phyloP scores from a whole-genome alignment of 1,284 basidiomycete genomes.

The Spongiforma sp. region DNA sequence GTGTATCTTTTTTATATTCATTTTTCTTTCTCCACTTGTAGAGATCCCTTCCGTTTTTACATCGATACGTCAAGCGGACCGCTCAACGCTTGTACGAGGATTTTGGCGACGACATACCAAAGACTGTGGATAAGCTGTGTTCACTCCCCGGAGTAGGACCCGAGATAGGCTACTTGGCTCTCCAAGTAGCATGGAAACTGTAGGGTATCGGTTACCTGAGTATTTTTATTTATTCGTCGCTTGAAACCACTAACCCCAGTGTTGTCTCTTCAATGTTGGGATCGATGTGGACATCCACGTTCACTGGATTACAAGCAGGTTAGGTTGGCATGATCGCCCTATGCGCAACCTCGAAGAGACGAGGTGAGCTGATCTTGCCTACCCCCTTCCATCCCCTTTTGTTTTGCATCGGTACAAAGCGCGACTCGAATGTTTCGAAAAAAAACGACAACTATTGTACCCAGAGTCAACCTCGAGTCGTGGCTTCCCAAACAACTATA shows the following conservation, averaged over 20 bases:
- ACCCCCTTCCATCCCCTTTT: not conserved
- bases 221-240: too few relatives aligned
- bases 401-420: too few relatives aligned
- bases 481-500: constrained; percentile 88
- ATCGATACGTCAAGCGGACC: constrained; percentile 76
- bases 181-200: constrained; percentile 89
- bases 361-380: constrained; percentile 47
- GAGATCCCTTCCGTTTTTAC: not conserved
- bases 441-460: not conserved
- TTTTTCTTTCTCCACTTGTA: not conserved
- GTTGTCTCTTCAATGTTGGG: constrained; percentile 86
- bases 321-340: constrained; percentile 88
- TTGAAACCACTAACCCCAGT: too few relatives aligned
- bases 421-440: not conserved
- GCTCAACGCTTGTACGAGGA: constrained; percentile 71
- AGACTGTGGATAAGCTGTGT: constrained; percentile 86
- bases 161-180: constrained; percentile 89
- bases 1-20: constrained; percentile 23
- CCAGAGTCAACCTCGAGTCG: constrained; percentile 84
- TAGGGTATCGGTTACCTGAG: too few relatives aligned
- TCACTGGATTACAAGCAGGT: constrained; percentile 90
- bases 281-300: constrained; percentile 98
- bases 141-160: constrained; percentile 89
- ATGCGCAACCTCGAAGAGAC: constrained; percentile 92
- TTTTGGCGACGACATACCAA: constrained; percentile 83